Percentiles rank a stretch among this genome's conserved stretches.
phyloP scores from a whole-genome alignment of 2,329 filamentous ascomycete species.

The Diaporthe sp. region DNA sequence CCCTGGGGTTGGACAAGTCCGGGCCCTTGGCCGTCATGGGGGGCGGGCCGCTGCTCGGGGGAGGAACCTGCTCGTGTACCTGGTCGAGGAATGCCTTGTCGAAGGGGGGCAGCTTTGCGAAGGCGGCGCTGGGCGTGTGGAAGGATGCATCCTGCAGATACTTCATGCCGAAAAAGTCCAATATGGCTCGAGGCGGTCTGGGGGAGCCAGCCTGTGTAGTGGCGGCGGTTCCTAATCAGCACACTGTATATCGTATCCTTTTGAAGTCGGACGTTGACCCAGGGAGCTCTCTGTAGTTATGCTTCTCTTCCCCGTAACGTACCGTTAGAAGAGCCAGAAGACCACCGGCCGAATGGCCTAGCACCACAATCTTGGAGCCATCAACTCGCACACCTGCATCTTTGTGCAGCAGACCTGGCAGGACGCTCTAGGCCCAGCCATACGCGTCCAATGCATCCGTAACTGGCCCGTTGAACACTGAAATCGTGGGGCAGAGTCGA shows the following conservation, averaged over 20 bases:
- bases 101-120: background rate
- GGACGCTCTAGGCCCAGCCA: background rate
- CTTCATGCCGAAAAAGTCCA: background rate
- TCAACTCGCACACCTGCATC: background rate
- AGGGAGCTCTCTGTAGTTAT: background rate
- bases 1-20: background rate
- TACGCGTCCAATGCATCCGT: background rate
- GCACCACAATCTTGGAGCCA: slow-evolving; percentile 5
- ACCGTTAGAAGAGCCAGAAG: background rate
- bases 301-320: background rate
- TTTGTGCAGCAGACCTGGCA: background rate
- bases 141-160: background rate
- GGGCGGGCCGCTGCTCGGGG: background rate
- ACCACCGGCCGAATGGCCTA: background rate
- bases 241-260: too few species aligned
- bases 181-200: background rate
- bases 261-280: background rate
- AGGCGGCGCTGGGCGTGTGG: slow-evolving; percentile 8
- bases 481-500: background rate
- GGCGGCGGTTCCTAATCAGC: background rate
- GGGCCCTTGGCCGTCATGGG: background rate
- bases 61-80: background rate
- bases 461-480: background rate
- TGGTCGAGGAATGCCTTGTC: background rate
- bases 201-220: background rate